Base-by-base conservation (phyloP, 768 basidiomycete genomes). In the Guyanaporus albipodus region DNA sequence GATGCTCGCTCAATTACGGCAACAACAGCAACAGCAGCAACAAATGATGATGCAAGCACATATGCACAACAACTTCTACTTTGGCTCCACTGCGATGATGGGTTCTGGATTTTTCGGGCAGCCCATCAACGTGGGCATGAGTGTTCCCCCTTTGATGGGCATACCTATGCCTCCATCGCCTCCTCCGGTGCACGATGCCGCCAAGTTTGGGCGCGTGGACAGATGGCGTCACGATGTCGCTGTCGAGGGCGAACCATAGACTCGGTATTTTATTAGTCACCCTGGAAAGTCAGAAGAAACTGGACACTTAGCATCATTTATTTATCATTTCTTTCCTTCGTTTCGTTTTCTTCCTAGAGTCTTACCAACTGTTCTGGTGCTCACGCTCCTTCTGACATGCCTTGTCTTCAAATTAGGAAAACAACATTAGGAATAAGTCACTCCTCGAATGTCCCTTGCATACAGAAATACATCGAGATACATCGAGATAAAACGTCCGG, bases 221-320 rank as follows among this genome's bases (percentile, higher is more conserved):
- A 77, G 78, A 50, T 91, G 89, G 89, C 79, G 89, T 53, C 81
- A 76, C 51, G 80, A 87, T 56, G 86, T 91, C 36, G 81, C 78
- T 15, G 79, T 85, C 10, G 86, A 86, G 54, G 83, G 82, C n/a
- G 73, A 79, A 46, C 58, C 51, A 31, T 66, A 61, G 42, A 48
- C 18, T 34, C 38, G 45, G n/a, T 46, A 48, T 32, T n/a, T 51
- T 50, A 48, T 36, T 23, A 22, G 34, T 33, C n/a, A 32, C 33
- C 34, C 38, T 58, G 45, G 46, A 41, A 44, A 38, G 24, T 53
- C 37, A 19, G 36, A n/a, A 49, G 36, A 29, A 33, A 29, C 24
- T 24, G 47, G 46, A 57, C 47, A 47, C 49, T 17, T 23, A 19
- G 46, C 42, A 3, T 29, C 48, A 33, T 18, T 38, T 44, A 39